phyloP scores from a whole-genome alignment of 306 rosid species.

The Vigna trinervia region DNA sequence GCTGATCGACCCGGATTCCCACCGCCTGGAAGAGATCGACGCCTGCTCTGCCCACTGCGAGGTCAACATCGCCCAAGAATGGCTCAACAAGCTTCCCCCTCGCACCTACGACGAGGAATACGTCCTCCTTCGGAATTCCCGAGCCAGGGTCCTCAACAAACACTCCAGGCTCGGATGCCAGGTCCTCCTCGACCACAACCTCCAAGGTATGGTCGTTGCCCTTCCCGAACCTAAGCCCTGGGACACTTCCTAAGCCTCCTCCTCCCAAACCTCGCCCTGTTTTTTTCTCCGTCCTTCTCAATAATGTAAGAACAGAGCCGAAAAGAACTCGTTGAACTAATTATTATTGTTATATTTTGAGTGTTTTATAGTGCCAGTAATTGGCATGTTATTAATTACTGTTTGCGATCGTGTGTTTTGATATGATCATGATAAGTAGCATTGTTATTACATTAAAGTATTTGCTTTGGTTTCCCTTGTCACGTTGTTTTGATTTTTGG shows the following conservation, averaged over 20 bases:
- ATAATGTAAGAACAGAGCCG: slow-evolving; percentile 39
- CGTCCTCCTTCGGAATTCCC: slow-evolving; percentile 63
- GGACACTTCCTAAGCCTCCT: slow-evolving; percentile 67
- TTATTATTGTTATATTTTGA: slow-evolving; percentile 20
- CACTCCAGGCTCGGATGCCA: slow-evolving; percentile 94
- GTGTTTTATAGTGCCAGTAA: slow-evolving; percentile 16
- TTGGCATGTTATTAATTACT: slow-evolving; percentile 42
- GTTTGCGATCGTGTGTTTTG: background rate
- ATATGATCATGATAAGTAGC: background rate
- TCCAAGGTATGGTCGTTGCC: slow-evolving; percentile 96
- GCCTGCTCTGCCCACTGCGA: slow-evolving; percentile 96
- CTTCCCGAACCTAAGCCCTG: slow-evolving; percentile 91
- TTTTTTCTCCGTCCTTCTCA: slow-evolving; percentile 7
- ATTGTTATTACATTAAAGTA: background rate
- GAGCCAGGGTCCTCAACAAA: slow-evolving; percentile 75
- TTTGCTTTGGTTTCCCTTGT: background rate
- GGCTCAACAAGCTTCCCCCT: slow-evolving; percentile 89
- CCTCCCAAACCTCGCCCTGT: background rate
- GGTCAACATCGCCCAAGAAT: slow-evolving; percentile 90
- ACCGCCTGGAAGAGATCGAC: slow-evolving; percentile 89
- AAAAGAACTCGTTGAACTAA: slow-evolving; percentile 12
- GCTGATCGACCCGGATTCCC: slow-evolving; percentile 85
- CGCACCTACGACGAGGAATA: slow-evolving; percentile 88
- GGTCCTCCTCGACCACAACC: slow-evolving; percentile 75
- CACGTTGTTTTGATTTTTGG: background rate